Evolutionary conservation across 768 basidiomycete genomes (phyloP).

Genomic region (Boletellus sp.): DNA sequence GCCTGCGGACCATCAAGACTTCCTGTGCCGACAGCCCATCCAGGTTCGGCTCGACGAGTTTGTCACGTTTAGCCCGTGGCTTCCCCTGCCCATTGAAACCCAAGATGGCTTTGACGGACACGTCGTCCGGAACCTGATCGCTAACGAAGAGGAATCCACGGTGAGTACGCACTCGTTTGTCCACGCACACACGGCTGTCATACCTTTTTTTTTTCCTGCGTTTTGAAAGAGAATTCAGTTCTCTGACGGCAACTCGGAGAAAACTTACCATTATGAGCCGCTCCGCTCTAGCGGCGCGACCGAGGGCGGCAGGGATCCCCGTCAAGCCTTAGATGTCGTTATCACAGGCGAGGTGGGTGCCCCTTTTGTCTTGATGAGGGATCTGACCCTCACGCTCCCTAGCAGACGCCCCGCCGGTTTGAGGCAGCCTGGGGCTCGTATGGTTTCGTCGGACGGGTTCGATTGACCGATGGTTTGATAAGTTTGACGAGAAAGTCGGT

Average conservation of each 20-base stretch:
- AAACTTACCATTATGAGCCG: constrained; percentile 29
- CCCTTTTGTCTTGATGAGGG: constrained; percentile 19
- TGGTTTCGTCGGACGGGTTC: constrained; percentile 54
- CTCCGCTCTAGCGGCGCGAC: constrained; percentile 28
- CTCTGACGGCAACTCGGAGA: constrained; percentile 24
- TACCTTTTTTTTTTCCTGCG: background rate
- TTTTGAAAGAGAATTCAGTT: constrained; percentile 24
- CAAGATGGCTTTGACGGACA: constrained; percentile 22
- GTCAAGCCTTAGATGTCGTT: constrained; percentile 35
- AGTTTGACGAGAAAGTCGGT: constrained; percentile 61
- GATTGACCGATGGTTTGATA: constrained; percentile 54
- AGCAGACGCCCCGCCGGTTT: constrained; percentile 50
- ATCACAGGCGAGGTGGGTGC: constrained; percentile 32
- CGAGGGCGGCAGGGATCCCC: constrained; percentile 25
- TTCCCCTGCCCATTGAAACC: constrained; percentile 30
- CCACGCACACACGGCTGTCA: constrained; percentile 22
- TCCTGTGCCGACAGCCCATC: constrained; percentile 45
- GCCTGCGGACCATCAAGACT: constrained; percentile 25
- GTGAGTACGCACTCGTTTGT: constrained; percentile 19
- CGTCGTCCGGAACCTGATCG: constrained; percentile 16
- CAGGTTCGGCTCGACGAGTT: constrained; percentile 48
- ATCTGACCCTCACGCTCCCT: constrained; percentile 21
- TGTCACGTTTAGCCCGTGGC: constrained; percentile 39
- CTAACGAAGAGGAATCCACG: constrained; percentile 20
- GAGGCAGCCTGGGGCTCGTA: constrained; percentile 67